Evolutionary conservation across 176 grass and related monocot species (phyloP), one percentile per base, ranked within the genome.

Genomic region (Miscanthus lutarioriparius): DNA sequence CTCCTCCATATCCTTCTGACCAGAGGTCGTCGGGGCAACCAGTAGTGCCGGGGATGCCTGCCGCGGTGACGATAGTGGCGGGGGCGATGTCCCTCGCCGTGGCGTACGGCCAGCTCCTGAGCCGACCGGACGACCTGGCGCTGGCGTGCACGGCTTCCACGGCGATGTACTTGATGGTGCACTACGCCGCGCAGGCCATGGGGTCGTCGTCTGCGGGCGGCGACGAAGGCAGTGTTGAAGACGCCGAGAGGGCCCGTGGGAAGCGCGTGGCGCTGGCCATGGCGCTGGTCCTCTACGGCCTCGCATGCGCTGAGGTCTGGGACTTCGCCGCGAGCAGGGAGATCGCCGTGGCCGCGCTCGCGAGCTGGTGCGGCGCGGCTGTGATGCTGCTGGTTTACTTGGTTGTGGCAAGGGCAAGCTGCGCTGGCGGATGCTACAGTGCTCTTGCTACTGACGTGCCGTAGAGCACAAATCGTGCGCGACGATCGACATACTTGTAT

Each of bases 261-360:
- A 67, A 54, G 78, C 44, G 78, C 20, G 0, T 81, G 64, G 44
- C 64, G 4, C 64, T 69, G 44, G 30, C 45, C 78, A 53, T 80
- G 79, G 79, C 64, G 13, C 64, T 81, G 45, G 64, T 81, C 45
- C 79, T 81, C 30, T 70, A 81, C 20, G 79, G 64, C 45, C 79
- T 81, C 4, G 79, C 45, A 7, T 81, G 79, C 64, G 65, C 64
- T 0, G 79, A 81, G 65, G 79, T 70, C 7, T 54, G 79, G 79
- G 7, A 9, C 30, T 10, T 11, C 32, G 45, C 44, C 64, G 2
- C 28, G 20, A 69, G 20, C 78, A 30, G 12, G 64, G 78, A 81
- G 78, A 30, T 81, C 64, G 78, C 78, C 64, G 78, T 69, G 30
- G 78, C 78, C 12, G 64, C 78, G 43, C 78, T 81, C 30, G 78